A percentile compares a stretch with the other conserved stretches of the same genome.
Evolutionary conservation across 441 rosid species (phyloP).

Genomic region (Biscutella laevigata): DNA sequence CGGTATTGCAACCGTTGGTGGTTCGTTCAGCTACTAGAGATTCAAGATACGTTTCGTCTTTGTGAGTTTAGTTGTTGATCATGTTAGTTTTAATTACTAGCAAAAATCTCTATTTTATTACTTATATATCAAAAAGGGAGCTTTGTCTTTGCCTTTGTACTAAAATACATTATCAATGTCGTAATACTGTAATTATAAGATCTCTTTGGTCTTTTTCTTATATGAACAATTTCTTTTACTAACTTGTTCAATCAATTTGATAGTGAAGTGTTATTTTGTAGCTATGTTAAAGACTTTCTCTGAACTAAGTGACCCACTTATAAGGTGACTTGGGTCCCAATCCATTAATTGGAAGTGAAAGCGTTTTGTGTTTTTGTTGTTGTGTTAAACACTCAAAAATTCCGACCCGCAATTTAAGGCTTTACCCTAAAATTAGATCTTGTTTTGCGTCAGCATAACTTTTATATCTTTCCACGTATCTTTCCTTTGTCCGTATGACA

Average conservation of each 20-base stretch:
- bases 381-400: conserved; percentile 27
- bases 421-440: conserved; percentile 26
- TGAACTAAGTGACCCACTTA: conserved; percentile 19
- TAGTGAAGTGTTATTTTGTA: conserved; percentile 22
- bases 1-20: conserved; percentile 72
- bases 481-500: conserved; percentile 12
- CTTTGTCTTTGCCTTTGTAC: conserved; percentile 17
- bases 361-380: conserved; percentile 15
- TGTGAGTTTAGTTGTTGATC: conserved; percentile 47
- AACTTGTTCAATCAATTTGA: conserved; percentile 23
- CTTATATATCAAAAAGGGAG: conserved; percentile 8
- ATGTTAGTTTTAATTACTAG: conserved; percentile 21
- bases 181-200: conserved; percentile 33
- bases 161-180: conserved; percentile 17
- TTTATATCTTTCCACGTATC: conserved; percentile 20
- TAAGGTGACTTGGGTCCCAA: conserved; percentile 23
- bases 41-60: conserved; percentile 30
- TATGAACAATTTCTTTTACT: conserved; percentile 19
- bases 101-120: conserved; percentile 14
- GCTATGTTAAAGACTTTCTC: conserved; percentile 19
- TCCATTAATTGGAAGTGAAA: conserved; percentile 14
- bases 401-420: conserved; percentile 29
- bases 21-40: conserved; percentile 62
- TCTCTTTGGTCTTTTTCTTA: conserved; percentile 24
- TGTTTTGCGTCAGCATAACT: conserved; percentile 20